These are phyloP conservation scores for Macrophomina pseudophaseolina DNA, from an alignment of 2,329 filamentous ascomycete genomes.

Conservation along the genomic window DNA sequence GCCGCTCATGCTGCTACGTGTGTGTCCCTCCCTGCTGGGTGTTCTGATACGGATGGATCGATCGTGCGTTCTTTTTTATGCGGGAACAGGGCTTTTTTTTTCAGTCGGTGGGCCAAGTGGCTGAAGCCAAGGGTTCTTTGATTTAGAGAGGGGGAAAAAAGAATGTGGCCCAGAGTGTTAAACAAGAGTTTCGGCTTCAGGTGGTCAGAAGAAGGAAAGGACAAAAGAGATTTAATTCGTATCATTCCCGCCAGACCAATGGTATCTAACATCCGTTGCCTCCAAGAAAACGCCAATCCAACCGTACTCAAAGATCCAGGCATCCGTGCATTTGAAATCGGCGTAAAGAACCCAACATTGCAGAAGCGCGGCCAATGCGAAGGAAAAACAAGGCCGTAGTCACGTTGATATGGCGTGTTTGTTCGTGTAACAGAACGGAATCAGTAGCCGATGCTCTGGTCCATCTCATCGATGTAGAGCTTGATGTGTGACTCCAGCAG, in stretches of 20 bases:
- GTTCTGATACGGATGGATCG: too few species aligned
- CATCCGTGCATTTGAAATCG: not conserved
- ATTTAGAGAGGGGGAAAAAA: too few species aligned
- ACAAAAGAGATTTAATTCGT: not conserved
- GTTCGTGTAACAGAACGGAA: not conserved
- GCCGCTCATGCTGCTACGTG: too few species aligned
- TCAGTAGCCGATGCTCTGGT: conserved; percentile 71
- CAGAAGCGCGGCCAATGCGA: not conserved
- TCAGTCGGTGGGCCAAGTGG: too few species aligned
- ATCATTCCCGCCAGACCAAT: not conserved
- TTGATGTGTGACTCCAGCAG: conserved; percentile 98
- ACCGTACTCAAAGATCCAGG: not conserved
- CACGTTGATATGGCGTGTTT: not conserved
- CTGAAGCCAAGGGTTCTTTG: too few species aligned
- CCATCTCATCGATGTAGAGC: conserved; percentile 98
- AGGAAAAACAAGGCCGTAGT: not conserved
- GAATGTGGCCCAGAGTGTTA: too few species aligned
- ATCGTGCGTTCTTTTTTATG: too few species aligned
- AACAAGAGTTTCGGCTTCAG: too few species aligned
- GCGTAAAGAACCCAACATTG: not conserved
- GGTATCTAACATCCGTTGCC: conserved; percentile 4
- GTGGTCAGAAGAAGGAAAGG: not conserved
- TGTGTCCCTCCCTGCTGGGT: too few species aligned
- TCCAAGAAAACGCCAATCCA: conserved; percentile 9
- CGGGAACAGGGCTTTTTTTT: too few species aligned